phyloP scores from a whole-genome alignment of 768 basidiomycete species.

The Aureoboletus auriporus region DNA sequence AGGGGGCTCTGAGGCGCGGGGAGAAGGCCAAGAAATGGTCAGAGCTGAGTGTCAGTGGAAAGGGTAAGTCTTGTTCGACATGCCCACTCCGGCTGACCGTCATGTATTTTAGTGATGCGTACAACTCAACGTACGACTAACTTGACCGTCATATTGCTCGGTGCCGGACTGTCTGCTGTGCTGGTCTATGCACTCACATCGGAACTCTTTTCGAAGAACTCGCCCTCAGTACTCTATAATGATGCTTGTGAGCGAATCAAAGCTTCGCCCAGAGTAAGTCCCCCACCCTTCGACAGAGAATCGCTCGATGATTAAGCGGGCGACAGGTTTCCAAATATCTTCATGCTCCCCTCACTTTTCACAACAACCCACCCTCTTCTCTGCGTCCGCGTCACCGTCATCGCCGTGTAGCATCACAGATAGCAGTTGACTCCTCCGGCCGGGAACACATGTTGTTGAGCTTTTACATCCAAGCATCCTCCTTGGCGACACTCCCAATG shows the following conservation, averaged over 20 bases:
- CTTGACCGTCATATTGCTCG: conserved; percentile 57
- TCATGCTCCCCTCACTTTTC: conserved; percentile 64
- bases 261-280: conserved; percentile 41
- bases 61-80: conserved; percentile 43
- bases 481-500: conserved; percentile 23
- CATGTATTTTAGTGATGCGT: conserved; percentile 15
- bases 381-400: conserved; percentile 78
- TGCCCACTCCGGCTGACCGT: neutral
- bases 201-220: conserved; percentile 85
- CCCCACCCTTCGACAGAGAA: neutral
- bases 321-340: conserved; percentile 66
- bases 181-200: conserved; percentile 75
- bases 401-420: conserved; percentile 75
- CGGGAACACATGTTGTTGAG: conserved; percentile 82
- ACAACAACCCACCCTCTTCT: conserved; percentile 77
- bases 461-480: conserved; percentile 71
- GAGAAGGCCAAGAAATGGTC: conserved; percentile 73
- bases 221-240: conserved; percentile 76
- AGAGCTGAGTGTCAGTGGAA: conserved; percentile 70
- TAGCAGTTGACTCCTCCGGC: conserved; percentile 67
- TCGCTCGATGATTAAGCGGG: neutral
- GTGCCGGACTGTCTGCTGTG: conserved; percentile 76
- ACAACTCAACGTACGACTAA: conserved; percentile 50
- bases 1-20: conserved; percentile 47
- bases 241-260: conserved; percentile 51